Base-by-base conservation (phyloP, 169 alveolate species). In the Babesia ovata region DNA sequence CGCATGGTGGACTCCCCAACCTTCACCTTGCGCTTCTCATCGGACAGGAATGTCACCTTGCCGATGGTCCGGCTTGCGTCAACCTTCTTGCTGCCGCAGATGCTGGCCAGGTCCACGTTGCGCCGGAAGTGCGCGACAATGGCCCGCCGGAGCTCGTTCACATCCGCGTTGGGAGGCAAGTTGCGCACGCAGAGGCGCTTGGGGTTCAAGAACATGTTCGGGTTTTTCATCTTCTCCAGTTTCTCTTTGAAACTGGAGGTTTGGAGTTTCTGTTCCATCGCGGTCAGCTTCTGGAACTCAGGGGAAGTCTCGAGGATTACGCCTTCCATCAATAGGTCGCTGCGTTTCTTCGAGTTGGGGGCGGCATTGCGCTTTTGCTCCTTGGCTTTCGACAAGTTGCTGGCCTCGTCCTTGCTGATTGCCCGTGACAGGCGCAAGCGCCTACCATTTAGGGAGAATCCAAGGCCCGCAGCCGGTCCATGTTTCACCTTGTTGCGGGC, bases 161-260 rank as follows among this genome's bases (percentile, higher is more conserved):
- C 62, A 39, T 59, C 75, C 24, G 63, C 83, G 52, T 49, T 74
- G 6, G 67, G 44, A n/a, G 90, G 90, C 21, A 83, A 45, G 56
- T 83, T 83, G 33, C 84, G 75, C 12, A 83, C 58, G 56, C 90
- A 83, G 11, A 83, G 54, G 22, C 88, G 60, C 75, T 74, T 83
- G 21, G 85, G 86, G 45, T 75, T 83, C 29, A 83, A 26, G 76
- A 70, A 83, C 65, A 70, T 83, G 70, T 83, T 83, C 17, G 84
- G 84, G 57, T 74, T 75, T 42, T 74, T 65, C 67, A 83, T 83
- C 63, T 75, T 83, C 59, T 83, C 82, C 62, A 56, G 29, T 60
- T 75, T 83, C 13, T 69, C 73, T 63, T 74, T 73, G 49, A 53
- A 49, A 48, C 67, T 59, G 36, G 44, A 53, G 13, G 56, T 44